Base-by-base conservation (phyloP, 345 rosid species). In the Salix dunnii region DNA sequence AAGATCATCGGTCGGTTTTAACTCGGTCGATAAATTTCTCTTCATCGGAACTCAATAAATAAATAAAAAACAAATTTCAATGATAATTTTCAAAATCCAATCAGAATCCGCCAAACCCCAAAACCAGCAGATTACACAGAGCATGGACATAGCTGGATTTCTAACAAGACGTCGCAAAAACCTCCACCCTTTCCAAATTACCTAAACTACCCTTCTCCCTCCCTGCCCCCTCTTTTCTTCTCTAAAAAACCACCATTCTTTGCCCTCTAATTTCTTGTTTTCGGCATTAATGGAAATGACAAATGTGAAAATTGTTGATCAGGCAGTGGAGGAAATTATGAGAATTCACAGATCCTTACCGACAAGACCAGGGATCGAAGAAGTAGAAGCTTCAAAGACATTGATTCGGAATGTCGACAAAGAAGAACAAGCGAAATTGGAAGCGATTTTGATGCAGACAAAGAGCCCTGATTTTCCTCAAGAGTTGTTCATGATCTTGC, bases 281-380 rank as follows among this genome's bases (percentile, higher is more conserved):
- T 67, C 11, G 28, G 10, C 35, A 35, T 68, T 13, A 77, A 84
- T 90, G 94, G 92, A 87, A 27, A 25, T 55, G 75, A 66, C 46
- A 78, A 62, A 51, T 65, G 74, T 84, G 77, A 86, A 79, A 71
- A 84, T 97, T 4, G 81, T 77, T 3, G 89, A 93, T 10, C 79
- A 77, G 28, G 91, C 84, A 42, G 97, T 90, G 77, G 94, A 85
- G 74, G 99, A 90, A 86, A 91, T 96, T 81, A 96, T 90, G 98
- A 87, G 84, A 38, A 85, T 92, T 51, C 99, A 92, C 20, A 91
- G 91, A 89, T 92, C 94, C 60, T 84, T 96, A 69, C 97, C 98
- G 1, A 18, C 73, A 7, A 83, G 99, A 43, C 97, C 98, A 0
- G 90, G 85, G 1, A 80, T 96, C 30, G 99, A 96, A 9, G 97